These are phyloP conservation scores for Fusarium brevicatenulatum DNA, from an alignment of 2,329 filamentous ascomycete species.

Conservation along the genomic window DNA sequence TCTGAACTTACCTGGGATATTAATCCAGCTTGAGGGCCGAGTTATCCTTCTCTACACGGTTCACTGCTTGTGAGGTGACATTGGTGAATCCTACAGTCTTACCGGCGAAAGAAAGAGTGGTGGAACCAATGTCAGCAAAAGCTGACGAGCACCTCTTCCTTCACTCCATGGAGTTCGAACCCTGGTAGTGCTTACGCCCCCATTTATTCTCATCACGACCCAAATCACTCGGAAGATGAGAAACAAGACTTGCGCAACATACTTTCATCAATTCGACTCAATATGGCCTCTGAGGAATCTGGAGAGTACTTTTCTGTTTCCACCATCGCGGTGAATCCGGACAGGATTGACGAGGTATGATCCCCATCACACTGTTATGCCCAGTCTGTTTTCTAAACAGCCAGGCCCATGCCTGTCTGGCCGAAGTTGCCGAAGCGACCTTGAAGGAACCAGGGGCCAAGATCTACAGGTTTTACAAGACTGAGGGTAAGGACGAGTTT, in stretches of 20 bases:
- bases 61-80: not conserved
- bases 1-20: not conserved
- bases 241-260: not conserved
- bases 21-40: not conserved
- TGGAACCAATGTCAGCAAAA: not conserved
- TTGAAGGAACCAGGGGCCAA: slow-evolving; percentile 2
- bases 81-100: not conserved
- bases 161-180: not conserved
- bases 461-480: slow-evolving; percentile 21
- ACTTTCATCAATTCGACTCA: rapidly evolving
- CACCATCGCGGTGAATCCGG: slow-evolving; percentile 1
- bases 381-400: not conserved
- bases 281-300: not conserved
- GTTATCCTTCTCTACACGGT: too few relatives aligned
- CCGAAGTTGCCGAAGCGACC: slow-evolving; percentile 11
- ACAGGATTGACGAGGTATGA: not conserved
- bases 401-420: not conserved
- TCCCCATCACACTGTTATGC: rapidly evolving
- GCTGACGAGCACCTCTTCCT: not conserved
- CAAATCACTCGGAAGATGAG: rapidly evolving
- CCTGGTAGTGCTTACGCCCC: not conserved
- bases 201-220: rapidly evolving
- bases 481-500: slow-evolving; percentile 5
- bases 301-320: slow-evolving; percentile 13
- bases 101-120: not conserved